Evolutionary conservation across 805 yeast genomes (phyloP), one percentile per base, ranked within the genome.

Genomic region (Brettanomyces nanus): DNA sequence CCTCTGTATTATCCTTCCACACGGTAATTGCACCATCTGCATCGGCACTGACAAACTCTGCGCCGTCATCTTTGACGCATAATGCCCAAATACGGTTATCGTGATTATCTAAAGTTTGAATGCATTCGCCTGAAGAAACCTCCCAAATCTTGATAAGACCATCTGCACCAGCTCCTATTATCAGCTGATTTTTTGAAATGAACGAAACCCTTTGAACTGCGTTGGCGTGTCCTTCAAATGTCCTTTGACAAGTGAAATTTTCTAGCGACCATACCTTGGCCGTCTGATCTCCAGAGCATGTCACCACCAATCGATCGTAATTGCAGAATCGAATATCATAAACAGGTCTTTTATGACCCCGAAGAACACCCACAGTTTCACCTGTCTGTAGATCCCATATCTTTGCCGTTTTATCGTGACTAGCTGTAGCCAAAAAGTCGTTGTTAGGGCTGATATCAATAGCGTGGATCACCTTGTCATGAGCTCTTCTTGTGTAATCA

Each of bases 121-220:
- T 60, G 53, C 86, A 75, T 52, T 92, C 98, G 27, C 86, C 92
- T 9, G 74, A 62, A 14, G 62, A 56, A 28, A 75, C 65, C 52
- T 86, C 94, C 98, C 98, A 92, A 4, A 92, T 65, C 58, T 92
- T 90, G 41, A 92, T 71, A 36, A 92, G 71, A 2, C 97, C 97
- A 62, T 92, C 98, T 11, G 97, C 97, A 30, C 96, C 97, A 17
- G 87, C 74, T 30, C 81, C 75, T 15, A 84, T 64, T 4, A 90
- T 52, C 56, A 84, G 92, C 36, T 73, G 73, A 46, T 80, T 77
- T 35, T 68, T 69, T 45, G 78, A 75, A 41, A 84, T 66, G 53
- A 85, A 86, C 22, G 72, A 66, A 33, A 81, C 81, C 60, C 92
- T 74, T 59, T 90, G 92, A 3, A 92, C 89, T 0, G 97, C 83